Conservation (phyloP, 805 yeast species). For the Teunomyces panamensis region DNA sequence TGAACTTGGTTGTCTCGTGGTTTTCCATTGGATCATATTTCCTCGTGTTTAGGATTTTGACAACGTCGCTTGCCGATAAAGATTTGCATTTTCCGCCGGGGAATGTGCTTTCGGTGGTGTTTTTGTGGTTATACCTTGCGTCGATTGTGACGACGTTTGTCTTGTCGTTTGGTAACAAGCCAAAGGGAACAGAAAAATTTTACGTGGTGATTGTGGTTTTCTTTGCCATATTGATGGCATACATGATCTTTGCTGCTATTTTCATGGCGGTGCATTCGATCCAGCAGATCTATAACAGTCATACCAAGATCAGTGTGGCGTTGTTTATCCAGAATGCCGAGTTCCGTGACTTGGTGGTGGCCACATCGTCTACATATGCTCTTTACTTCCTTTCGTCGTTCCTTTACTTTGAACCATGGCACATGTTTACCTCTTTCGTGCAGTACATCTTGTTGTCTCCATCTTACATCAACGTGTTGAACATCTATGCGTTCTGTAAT, state of each 20-base stretch:
- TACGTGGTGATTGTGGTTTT: constrained; percentile 52
- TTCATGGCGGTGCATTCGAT: constrained; percentile 55
- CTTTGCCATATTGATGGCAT: constrained; percentile 60
- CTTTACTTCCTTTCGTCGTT: constrained; percentile 58
- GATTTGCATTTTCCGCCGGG: constrained; percentile 44
- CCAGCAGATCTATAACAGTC: constrained; percentile 29
- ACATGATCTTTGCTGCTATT: constrained; percentile 56
- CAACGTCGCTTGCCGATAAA: constrained; percentile 45
- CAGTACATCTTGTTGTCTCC: constrained; percentile 53
- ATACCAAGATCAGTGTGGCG: constrained; percentile 41
- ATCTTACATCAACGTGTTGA: constrained; percentile 53
- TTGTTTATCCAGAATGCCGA: constrained; percentile 46
- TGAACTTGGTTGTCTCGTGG: constrained; percentile 58
- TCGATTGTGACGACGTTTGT: constrained; percentile 59
- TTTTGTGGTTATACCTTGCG: constrained; percentile 55
- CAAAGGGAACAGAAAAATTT: constrained; percentile 56
- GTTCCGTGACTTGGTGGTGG: constrained; percentile 52
- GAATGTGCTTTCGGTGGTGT: constrained; percentile 47
- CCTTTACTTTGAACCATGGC: constrained; percentile 66
- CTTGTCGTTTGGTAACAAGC: constrained; percentile 62
- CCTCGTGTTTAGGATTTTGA: constrained; percentile 59
- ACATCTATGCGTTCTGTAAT: constrained; percentile 67
- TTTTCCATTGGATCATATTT: constrained; percentile 62
- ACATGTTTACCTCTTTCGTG: constrained; percentile 52
- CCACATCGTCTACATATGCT: constrained; percentile 59